Percentiles rank a stretch among this genome's conserved stretches.
Conservation (phyloP, 371 early-diverging fungal species). For the Mucor irregularis region DNA sequence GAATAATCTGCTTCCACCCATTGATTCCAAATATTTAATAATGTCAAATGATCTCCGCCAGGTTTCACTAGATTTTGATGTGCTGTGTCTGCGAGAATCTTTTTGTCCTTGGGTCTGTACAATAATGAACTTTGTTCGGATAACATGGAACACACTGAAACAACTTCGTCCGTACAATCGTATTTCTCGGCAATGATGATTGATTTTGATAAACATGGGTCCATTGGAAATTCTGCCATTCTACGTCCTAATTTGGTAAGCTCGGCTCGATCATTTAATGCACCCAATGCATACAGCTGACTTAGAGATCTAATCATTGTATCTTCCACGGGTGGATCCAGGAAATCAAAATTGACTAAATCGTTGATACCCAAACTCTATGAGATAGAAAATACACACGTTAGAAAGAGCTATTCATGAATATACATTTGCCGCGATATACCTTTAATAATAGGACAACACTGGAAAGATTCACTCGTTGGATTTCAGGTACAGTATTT, state of each 20-base stretch:
- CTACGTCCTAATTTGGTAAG: conserved; percentile 95
- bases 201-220: conserved; percentile 94
- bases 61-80: conserved; percentile 80
- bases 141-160: conserved; percentile 89
- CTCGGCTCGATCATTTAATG: conserved; percentile 89
- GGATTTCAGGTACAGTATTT: conserved; percentile 95
- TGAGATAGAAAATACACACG: no score
- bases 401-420: no score
- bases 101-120: conserved; percentile 94
- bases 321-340: conserved; percentile 97
- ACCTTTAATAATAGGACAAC: conserved; percentile 92
- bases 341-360: conserved; percentile 95
- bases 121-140: conserved; percentile 90
- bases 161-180: conserved; percentile 89
- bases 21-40: conserved; percentile 93
- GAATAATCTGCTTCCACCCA: conserved; percentile 95
- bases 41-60: conserved; percentile 91
- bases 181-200: conserved; percentile 92
- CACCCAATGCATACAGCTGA: conserved; percentile 95
- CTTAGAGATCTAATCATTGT: conserved; percentile 91
- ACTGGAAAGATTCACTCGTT: conserved; percentile 90
- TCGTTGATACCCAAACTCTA: conserved; percentile 93
- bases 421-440: neutral
- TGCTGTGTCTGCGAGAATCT: conserved; percentile 91
- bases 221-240: conserved; percentile 99